Base-by-base conservation (phyloP, 352 stramenopile species). In the Phytophthora ohioensis region DNA sequence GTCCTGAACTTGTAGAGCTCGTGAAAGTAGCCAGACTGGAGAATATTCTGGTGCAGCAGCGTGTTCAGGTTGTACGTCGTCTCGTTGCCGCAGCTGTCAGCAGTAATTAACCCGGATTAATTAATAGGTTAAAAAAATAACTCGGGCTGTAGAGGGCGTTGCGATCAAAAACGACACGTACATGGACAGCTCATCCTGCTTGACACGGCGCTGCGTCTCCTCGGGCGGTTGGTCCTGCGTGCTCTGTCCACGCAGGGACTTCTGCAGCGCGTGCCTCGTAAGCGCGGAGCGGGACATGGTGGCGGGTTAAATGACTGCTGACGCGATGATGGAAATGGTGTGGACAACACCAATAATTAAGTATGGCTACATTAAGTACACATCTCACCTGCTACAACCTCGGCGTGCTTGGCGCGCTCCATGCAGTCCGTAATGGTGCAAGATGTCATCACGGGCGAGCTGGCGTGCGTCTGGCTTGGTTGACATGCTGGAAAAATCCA, bases 21-120 rank as follows among this genome's bases (percentile, higher is more conserved):
- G 60, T 93, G 87, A 75, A 99, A 99, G 73, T 99, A 99, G 11
- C 90, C 83, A 55, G 91, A 98, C 62, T 98, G 85, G 52, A 98
- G 80, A 53, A 99, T 98, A 69, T 98, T 99, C 56, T 98, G 88
- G 55, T 98, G 86, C 42, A 99, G 81, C 69, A 99, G 85, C 41
- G 91, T 97, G 83, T 99, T 99, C 12, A 99, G 79, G 66, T 99
- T 99, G 81, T 98, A 99, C 63, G 91, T 98, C 51, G 81, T 88
- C 54, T 91, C 73, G 70, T 95, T 97, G 47, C 93, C 93, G 57
- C 94, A 84, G 53, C 88, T 95, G 53, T 5, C 53, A 17, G 58
- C 12, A 55, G 30, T 2, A 27, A 42, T 66, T 15, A 58, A 32
- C 60, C 10, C 17, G 51, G 13, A 42, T 36, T 21, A 27, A 64